phyloP scores from a whole-genome alignment of 2,329 filamentous ascomycete genomes.

The Aspergillus texensis region DNA sequence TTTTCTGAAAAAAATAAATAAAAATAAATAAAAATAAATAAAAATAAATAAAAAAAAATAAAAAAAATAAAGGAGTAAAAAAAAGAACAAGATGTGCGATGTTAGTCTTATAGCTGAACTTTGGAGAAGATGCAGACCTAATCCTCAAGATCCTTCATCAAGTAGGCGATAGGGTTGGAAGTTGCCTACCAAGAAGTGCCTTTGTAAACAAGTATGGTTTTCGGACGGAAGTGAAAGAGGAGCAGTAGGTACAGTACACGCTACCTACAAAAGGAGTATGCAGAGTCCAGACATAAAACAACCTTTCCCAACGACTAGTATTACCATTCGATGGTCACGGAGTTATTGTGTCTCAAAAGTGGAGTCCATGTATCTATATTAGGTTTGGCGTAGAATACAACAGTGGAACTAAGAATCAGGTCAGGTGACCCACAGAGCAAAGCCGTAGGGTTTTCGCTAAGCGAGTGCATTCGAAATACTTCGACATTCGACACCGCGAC shows the following conservation, averaged over 20 bases:
- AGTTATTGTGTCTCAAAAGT: not conserved
- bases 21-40: not conserved
- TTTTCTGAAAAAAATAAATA: not conserved
- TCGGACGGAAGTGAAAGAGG: not conserved
- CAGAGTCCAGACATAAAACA: not conserved
- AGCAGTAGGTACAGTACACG: not conserved
- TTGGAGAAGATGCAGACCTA: not conserved
- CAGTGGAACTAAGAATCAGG: conserved; percentile 18
- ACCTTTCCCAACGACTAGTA: not conserved
- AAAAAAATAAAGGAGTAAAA: not conserved
- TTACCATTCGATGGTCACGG: not conserved
- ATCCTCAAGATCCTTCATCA: not conserved
- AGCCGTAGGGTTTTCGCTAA: conserved; percentile 44
- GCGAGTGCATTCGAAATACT: conserved; percentile 43
- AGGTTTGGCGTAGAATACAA: conserved; percentile 13
- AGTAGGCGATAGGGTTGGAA: not conserved
- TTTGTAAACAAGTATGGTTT: not conserved
- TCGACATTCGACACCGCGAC: conserved; percentile 46
- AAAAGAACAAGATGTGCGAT: not conserved
- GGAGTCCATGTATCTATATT: not conserved
- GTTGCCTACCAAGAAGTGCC: not conserved
- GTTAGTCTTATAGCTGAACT: not conserved
- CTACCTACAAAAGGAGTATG: not conserved
- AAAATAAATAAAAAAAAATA: not conserved
- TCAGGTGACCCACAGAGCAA: conserved; percentile 43